phyloP scores from a whole-genome alignment of 805 yeast genomes.

The Candida michaelii region DNA sequence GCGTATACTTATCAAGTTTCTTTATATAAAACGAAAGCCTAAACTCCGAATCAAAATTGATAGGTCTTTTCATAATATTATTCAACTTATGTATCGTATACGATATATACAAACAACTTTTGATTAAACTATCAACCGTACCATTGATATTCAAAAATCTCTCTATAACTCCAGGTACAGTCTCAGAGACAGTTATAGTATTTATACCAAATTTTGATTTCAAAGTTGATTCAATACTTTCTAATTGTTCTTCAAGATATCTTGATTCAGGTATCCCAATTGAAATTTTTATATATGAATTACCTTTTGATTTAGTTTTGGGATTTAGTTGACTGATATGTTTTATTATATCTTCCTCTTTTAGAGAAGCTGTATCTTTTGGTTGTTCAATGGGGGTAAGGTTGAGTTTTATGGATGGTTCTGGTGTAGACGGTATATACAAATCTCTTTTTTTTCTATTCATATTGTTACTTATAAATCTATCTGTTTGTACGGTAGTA shows the following conservation, averaged over 20 bases:
- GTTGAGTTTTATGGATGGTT: background rate
- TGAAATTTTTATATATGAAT: constrained; percentile 14
- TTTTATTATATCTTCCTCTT: constrained; percentile 2
- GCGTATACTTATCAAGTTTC: constrained; percentile 9
- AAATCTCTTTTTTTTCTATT: constrained; percentile 3
- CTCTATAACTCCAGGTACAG: constrained; percentile 28
- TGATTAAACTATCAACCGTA: constrained; percentile 17
- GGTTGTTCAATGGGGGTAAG: background rate
- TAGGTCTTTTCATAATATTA: constrained; percentile 21
- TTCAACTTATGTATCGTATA: constrained; percentile 29
- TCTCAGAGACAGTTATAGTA: constrained; percentile 22
- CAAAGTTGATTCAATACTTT: constrained; percentile 14
- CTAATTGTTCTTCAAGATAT: constrained; percentile 19
- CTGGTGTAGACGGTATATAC: background rate
- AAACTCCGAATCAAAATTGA: constrained; percentile 28
- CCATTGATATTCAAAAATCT: constrained; percentile 33
- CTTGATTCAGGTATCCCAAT: constrained; percentile 26
- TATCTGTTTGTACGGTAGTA: no score
- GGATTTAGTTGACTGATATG: constrained; percentile 1
- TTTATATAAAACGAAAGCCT: constrained; percentile 5
- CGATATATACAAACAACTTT: constrained; percentile 26
- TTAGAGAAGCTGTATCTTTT: background rate
- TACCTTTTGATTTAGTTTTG: constrained; percentile 4
- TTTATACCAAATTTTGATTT: constrained; percentile 21
- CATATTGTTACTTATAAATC: background rate